Conservation (phyloP, 2,329 filamentous ascomycete genomes). For the Diaporthe citriasiana region DNA sequence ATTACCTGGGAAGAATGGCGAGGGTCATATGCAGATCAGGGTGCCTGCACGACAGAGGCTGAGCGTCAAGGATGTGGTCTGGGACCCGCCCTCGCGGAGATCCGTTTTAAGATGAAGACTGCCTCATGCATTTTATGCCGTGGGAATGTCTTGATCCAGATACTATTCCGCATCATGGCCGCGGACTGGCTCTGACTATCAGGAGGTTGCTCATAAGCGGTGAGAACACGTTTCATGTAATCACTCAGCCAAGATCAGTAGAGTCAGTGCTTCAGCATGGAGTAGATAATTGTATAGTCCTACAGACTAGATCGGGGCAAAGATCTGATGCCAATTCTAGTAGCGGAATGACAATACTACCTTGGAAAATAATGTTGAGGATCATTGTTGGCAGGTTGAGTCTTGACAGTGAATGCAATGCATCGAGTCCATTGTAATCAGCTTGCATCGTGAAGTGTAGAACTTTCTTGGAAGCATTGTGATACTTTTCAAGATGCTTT, state of each 20-base stretch:
- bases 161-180: not conserved
- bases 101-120: slow-evolving; percentile 41
- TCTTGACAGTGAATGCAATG: not conserved
- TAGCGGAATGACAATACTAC: too few species aligned
- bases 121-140: not conserved
- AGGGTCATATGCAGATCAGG: not conserved
- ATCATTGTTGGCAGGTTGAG: too few species aligned
- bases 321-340: not conserved
- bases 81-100: slow-evolving; percentile 55
- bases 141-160: not conserved
- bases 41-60: slow-evolving; percentile 49
- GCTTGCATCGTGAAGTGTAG: not conserved
- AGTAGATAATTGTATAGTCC: too few species aligned
- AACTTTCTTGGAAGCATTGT: not conserved
- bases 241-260: too few species aligned
- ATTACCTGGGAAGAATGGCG: slow-evolving; percentile 43
- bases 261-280: too few species aligned
- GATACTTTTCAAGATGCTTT: too few species aligned
- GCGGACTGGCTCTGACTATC: not conserved
- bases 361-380: not conserved
- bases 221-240: not conserved
- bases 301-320: too few species aligned
- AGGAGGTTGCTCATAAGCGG: too few species aligned
- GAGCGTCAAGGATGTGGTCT: slow-evolving; percentile 54
- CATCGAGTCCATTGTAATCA: not conserved